phyloP scores from a whole-genome alignment of 208 protist genomes.

The Acanthamoeba lenticulata region DNA sequence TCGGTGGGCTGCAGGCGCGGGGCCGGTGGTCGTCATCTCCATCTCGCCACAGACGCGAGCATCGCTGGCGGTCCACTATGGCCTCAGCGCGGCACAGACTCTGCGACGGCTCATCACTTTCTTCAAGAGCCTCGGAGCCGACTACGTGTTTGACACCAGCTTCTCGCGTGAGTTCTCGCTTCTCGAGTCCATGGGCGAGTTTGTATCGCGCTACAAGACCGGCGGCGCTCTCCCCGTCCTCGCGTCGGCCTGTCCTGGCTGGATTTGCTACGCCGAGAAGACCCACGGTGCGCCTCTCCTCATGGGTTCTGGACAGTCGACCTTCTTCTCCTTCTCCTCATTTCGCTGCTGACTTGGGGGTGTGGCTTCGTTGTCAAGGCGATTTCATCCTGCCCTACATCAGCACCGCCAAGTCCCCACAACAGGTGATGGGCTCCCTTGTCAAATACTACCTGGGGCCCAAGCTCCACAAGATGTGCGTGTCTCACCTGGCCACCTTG shows the following conservation, averaged over 20 bases:
- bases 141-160: constrained; percentile 88
- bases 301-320: neutral
- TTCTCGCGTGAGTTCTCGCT: constrained; percentile 88
- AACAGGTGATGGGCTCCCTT: constrained; percentile 95
- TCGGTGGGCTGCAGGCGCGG: neutral
- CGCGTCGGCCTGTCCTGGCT: constrained; percentile 96
- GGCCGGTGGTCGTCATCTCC: constrained; percentile 88
- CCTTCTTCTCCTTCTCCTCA: neutral
- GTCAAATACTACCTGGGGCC: constrained; percentile 89
- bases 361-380: constrained; percentile 97
- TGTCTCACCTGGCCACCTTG: constrained; percentile 71
- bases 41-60: constrained; percentile 93
- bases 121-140: constrained; percentile 83
- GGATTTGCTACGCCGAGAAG: constrained; percentile 99
- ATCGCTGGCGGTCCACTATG: constrained; percentile 92
- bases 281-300: constrained; percentile 82
- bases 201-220: constrained; percentile 73
- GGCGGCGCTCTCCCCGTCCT: constrained; percentile 87
- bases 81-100: constrained; percentile 70
- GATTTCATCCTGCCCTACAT: constrained; percentile 93
- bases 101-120: constrained; percentile 86
- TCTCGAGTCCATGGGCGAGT: constrained; percentile 90
- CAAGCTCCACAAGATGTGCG: neutral
- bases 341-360: neutral
- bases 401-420: constrained; percentile 94